phyloP scores from a whole-genome alignment of 768 basidiomycete species.

The Phlebiopsis gigantea region DNA sequence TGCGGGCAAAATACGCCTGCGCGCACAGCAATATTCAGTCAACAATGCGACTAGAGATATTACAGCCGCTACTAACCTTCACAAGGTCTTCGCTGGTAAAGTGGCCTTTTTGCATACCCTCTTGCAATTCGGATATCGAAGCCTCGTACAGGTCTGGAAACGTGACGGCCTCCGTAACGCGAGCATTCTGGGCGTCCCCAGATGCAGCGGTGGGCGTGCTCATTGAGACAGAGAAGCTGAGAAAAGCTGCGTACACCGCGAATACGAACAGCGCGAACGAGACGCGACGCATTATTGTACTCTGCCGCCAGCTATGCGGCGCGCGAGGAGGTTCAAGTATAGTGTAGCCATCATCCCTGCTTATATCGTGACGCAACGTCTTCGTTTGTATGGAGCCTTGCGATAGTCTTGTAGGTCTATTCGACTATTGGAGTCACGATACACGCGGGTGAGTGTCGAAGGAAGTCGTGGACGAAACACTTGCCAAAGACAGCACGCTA shows the following conservation, averaged over 20 bases:
- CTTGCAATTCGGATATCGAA: slow-evolving; percentile 48
- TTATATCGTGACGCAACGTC: neutral
- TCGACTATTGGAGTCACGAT: neutral
- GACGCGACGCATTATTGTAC: neutral
- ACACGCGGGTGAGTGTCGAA: neutral
- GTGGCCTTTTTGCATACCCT: slow-evolving; percentile 40
- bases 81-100: slow-evolving; percentile 62
- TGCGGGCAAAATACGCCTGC: slow-evolving; percentile 61
- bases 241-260: neutral
- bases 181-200: too few relatives aligned
- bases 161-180: neutral
- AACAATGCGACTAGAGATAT: neutral
- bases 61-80: slow-evolving; percentile 38
- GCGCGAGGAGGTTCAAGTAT: too few relatives aligned
- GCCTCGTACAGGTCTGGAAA: slow-evolving; percentile 59
- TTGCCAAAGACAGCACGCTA: neutral
- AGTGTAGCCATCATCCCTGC: neutral
- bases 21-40: too few relatives aligned
- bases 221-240: neutral
- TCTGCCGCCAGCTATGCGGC: neutral
- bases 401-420: too few relatives aligned
- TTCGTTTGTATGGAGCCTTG: neutral
- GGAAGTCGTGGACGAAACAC: neutral
- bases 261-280: slow-evolving; percentile 2
- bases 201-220: neutral